These are phyloP conservation scores for Hyaloscypha variabilis DNA, from an alignment of 495 filamentous ascomycete species.

Conservation along the genomic window DNA sequence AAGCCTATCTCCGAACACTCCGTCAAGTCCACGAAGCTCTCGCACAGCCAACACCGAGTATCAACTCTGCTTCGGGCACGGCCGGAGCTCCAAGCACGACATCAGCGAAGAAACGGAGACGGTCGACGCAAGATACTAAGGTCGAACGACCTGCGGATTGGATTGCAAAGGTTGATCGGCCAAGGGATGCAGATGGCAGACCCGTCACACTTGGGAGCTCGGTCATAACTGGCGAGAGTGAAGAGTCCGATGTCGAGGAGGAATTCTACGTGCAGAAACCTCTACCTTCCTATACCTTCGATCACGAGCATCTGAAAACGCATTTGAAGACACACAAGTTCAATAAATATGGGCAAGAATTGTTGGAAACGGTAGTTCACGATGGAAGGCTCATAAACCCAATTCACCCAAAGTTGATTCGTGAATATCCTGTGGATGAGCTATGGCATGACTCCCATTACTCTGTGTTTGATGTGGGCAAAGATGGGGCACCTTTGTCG, in stretches of 20 bases:
- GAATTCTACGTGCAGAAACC: slow-evolving; percentile 34
- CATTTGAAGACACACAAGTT: slow-evolving; percentile 41
- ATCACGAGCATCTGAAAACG: slow-evolving; percentile 38
- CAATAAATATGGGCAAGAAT: slow-evolving; percentile 34
- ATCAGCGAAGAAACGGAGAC: slow-evolving; percentile 5
- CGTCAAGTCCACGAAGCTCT: slow-evolving; percentile 36
- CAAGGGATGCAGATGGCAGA: slow-evolving; percentile 3
- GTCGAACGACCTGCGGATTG: neutral
- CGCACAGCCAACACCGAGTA: slow-evolving; percentile 8
- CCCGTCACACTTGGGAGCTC: slow-evolving; percentile 23
- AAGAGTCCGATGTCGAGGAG: slow-evolving; percentile 36
- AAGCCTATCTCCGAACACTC: slow-evolving; percentile 40
- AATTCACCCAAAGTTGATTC: slow-evolving; percentile 36
- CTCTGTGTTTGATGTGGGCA: slow-evolving; percentile 52
- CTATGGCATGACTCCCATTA: slow-evolving; percentile 46
- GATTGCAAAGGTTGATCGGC: neutral
- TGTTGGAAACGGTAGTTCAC: slow-evolving; percentile 39
- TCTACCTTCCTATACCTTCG: slow-evolving; percentile 31
- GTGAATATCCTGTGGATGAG: slow-evolving; percentile 34
- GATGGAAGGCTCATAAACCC: slow-evolving; percentile 38
- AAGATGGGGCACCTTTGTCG: slow-evolving; percentile 39
- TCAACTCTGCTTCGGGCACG: slow-evolving; percentile 15
- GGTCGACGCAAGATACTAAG: slow-evolving; percentile 16
- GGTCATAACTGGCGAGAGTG: slow-evolving; percentile 31
- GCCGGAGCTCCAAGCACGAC: neutral